A percentile compares a stretch with the other conserved stretches of the same genome.
These are phyloP conservation scores for Cryptosporidium ryanae DNA, from an alignment of 169 alveolate genomes.

Conservation along the genomic window DNA sequence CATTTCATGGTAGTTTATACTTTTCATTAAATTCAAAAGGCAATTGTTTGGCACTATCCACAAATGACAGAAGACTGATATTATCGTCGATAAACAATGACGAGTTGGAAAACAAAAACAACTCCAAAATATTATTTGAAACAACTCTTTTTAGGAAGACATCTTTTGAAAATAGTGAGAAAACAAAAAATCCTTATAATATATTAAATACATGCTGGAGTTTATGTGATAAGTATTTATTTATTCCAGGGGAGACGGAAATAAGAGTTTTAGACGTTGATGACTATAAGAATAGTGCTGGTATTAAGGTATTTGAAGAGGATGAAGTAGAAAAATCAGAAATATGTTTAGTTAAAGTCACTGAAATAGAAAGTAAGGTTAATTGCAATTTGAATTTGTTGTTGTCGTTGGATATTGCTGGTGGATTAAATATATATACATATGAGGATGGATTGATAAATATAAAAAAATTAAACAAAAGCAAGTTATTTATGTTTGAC, in stretches of 20 bases:
- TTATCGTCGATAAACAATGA: constrained; percentile 4
- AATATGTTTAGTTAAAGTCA: constrained; percentile 29
- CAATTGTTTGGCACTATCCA: constrained; percentile 51
- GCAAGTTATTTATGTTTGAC: not conserved
- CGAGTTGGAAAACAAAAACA: not conserved
- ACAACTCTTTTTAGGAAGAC: constrained; percentile 27
- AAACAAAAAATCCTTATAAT: constrained; percentile 6
- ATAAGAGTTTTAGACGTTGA: constrained; percentile 12
- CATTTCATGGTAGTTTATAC: constrained; percentile 29
- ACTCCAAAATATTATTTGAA: constrained; percentile 22
- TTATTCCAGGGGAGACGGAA: constrained; percentile 52
- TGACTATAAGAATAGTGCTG: not conserved
- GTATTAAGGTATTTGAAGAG: not conserved
- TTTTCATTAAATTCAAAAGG: constrained; percentile 38
- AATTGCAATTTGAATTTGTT: constrained; percentile 11
- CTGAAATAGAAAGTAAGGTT: not conserved
- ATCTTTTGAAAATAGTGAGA: constrained; percentile 15
- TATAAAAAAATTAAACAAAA: not conserved
- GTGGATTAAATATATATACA: constrained; percentile 21
- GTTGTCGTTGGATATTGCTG: constrained; percentile 5
- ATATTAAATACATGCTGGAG: constrained; percentile 30
- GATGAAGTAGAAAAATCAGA: not conserved
- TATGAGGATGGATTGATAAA: not conserved
- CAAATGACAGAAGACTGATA: constrained; percentile 26
- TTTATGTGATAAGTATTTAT: constrained; percentile 25